Base-by-base conservation (phyloP, 306 rosid genomes). In the Inga leiocalycina region DNA sequence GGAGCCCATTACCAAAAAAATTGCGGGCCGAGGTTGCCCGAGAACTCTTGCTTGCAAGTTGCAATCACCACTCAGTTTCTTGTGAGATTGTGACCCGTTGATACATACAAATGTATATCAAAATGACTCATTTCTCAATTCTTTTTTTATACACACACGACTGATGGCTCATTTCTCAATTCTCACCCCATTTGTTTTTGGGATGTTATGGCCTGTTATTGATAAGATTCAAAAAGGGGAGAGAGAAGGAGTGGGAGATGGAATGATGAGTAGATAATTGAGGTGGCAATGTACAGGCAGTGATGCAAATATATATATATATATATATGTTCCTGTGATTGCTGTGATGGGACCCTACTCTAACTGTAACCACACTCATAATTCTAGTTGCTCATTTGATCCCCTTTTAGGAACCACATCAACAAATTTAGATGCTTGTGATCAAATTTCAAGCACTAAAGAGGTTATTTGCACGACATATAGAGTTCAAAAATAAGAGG, bases 251-350 rank as follows among this genome's bases (percentile, higher is more conserved):
- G 56, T 1, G 69, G 10, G 20, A 3, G 24, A 35, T 66, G 71
- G 19, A 82, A 54, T 37, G 15, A 24, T 4, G 27, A n/a, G 70
- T 19, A 24, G 10, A 57, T 57, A 71, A 83, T 61, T 81, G 71
- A 49, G 59, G 84, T 48, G 52, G 81, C 65, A 32, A 54, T 10
- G 72, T 30, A n/a, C 4, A 15, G 41, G 41, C 49, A 59, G 3
- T 3, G 45, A 37, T 77, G 10, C 2, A 15, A 32, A 32, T 5
- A 30, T 15, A 5, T 14, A 27, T 27, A 27, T 27, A 27, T 27
- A 27, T 27, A 27, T 27, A 27, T 27, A 6, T 13, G 4, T 56
- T 56, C 41, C 9, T 4, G 3, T 65, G 41, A 30, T 64, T 24
- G 41, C 12, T 24, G 35, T 27, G 68, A 61, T 62, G 69, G 35